Evolutionary conservation across 352 stramenopile species (phyloP).

Genomic region (Pythium rhizo-oryzae): DNA sequence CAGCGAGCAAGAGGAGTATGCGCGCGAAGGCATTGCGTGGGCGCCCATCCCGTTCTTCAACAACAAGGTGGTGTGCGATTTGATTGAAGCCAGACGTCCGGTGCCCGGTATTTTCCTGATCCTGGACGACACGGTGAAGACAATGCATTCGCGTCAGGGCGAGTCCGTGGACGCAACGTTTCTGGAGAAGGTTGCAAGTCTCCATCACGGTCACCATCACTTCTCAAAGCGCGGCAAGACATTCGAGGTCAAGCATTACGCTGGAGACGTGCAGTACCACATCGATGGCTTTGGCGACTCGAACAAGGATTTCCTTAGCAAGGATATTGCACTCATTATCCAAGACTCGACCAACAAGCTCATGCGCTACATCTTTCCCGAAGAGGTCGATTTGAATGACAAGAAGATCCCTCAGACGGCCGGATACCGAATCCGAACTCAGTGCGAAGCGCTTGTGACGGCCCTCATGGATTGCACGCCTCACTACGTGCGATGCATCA

Average conservation of each 20-base stretch:
- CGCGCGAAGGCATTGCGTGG: slow-evolving; percentile 93
- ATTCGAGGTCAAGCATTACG: slow-evolving; percentile 88
- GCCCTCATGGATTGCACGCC: slow-evolving; percentile 90
- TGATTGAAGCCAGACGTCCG: slow-evolving; percentile 79
- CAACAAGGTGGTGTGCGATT: slow-evolving; percentile 90
- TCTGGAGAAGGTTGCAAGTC: slow-evolving; percentile 71
- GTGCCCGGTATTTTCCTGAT: slow-evolving; percentile 84
- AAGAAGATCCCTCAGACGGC: slow-evolving; percentile 83
- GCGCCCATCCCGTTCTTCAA: slow-evolving; percentile 93
- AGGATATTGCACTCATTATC: slow-evolving; percentile 83
- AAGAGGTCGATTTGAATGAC: slow-evolving; percentile 82
- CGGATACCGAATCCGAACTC: slow-evolving; percentile 83
- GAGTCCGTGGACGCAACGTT: slow-evolving; percentile 82
- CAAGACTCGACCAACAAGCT: slow-evolving; percentile 86
- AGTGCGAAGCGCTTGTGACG: slow-evolving; percentile 87
- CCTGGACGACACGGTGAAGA: slow-evolving; percentile 86
- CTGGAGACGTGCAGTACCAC: slow-evolving; percentile 84
- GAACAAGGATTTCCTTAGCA: slow-evolving; percentile 84
- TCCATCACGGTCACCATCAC: slow-evolving; percentile 70
- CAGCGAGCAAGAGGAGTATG: slow-evolving; percentile 95
- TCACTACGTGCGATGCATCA: slow-evolving; percentile 93
- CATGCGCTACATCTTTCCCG: slow-evolving; percentile 84
- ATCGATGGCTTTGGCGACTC: slow-evolving; percentile 81
- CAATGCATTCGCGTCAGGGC: slow-evolving; percentile 85
- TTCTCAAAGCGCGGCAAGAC: slow-evolving; percentile 87